phyloP scores from a whole-genome alignment of 768 basidiomycete species.

The Cystofilobasidium macerans region DNA sequence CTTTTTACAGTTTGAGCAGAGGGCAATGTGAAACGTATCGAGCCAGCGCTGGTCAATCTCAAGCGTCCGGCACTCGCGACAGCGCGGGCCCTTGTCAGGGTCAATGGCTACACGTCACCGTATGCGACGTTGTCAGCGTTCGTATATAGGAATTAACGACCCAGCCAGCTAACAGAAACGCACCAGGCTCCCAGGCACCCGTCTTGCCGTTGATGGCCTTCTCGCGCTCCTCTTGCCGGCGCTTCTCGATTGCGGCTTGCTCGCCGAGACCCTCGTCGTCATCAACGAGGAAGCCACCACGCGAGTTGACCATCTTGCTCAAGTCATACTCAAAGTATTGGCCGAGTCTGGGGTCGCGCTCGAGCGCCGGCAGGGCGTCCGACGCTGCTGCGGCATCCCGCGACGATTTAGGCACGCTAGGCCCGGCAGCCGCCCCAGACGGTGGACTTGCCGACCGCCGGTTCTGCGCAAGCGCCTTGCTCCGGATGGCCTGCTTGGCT shows the following conservation, averaged over 20 bases:
- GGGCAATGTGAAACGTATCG: conserved; percentile 63
- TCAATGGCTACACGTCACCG: conserved; percentile 52
- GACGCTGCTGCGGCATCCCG: conserved; percentile 21
- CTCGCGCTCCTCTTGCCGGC: conserved; percentile 65
- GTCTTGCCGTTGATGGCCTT: conserved; percentile 45
- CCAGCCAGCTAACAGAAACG: conserved; percentile 11
- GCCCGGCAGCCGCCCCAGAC: conserved; percentile 8
- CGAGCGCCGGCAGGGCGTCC: conserved; percentile 28
- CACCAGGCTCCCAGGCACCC: conserved; percentile 44
- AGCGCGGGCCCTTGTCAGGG: conserved; percentile 63
- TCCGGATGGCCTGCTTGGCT: conserved; percentile 32
- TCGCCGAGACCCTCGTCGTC: conserved; percentile 49
- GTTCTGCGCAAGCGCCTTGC: conserved; percentile 19
- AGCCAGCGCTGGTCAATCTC: conserved; percentile 79
- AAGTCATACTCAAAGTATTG: conserved; percentile 96
- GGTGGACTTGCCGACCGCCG: conserved; percentile 19
- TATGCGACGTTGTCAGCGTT: not conserved
- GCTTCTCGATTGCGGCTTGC: conserved; percentile 58
- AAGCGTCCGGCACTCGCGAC: conserved; percentile 70
- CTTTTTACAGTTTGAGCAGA: conserved; percentile 85
- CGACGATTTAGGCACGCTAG: conserved; percentile 14
- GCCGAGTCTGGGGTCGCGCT: conserved; percentile 43
- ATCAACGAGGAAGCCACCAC: conserved; percentile 88
- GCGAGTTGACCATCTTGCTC: conserved; percentile 89
- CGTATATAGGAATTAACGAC: not conserved